phyloP scores from a whole-genome alignment of 2,329 filamentous ascomycete species.

The Xylariaceae sp. region DNA sequence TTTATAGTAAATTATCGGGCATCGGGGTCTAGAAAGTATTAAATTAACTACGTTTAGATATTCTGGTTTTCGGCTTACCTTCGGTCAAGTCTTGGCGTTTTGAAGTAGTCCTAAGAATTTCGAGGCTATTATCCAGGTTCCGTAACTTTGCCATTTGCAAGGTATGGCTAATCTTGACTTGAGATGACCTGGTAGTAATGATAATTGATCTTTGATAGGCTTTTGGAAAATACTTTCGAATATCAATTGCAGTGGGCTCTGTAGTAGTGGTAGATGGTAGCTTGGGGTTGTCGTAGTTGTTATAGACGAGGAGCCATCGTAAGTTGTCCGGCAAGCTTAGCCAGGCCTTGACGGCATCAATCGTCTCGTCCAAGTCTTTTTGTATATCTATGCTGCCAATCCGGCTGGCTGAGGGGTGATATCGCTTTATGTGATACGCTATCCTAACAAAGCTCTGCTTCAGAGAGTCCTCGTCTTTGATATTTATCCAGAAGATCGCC shows the following conservation, averaged over 20 bases:
- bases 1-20: not conserved
- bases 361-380: too few species aligned
- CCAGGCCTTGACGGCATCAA: constrained; percentile 37
- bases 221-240: too few species aligned
- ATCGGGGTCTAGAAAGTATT: too few species aligned
- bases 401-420: not conserved
- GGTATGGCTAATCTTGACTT: constrained; percentile 29
- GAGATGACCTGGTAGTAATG: constrained; percentile 35
- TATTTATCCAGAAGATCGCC: too few species aligned
- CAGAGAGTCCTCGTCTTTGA: too few species aligned
- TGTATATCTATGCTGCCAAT: too few species aligned
- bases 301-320: too few species aligned
- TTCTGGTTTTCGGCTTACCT: too few species aligned
- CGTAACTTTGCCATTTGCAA: constrained; percentile 33
- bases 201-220: constrained; percentile 38
- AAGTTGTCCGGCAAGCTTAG: constrained; percentile 32
- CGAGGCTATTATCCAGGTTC: constrained; percentile 18
- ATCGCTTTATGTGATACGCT: not conserved
- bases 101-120: constrained; percentile 26
- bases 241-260: too few species aligned
- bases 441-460: not conserved
- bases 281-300: too few species aligned
- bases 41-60: too few species aligned
- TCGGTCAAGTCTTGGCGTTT: constrained; percentile 13
- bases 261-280: constrained; percentile 9